Evolutionary conservation across 2,329 filamentous ascomycete genomes (phyloP).

Genomic region (Colletotrichum liriopes): DNA sequence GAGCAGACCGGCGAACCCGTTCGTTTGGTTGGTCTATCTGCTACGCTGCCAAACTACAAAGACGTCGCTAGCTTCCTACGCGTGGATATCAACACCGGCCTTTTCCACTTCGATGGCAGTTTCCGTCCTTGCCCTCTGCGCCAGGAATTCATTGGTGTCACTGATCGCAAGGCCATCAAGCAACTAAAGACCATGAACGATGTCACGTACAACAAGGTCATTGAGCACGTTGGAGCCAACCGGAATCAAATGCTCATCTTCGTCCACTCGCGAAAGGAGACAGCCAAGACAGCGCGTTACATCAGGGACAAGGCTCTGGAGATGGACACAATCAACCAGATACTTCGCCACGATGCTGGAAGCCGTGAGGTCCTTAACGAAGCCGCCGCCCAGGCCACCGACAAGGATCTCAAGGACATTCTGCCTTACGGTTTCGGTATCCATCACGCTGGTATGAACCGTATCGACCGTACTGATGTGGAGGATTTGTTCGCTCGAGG

Average conservation of each 20-base stretch:
- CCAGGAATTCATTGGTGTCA: slow-evolving; percentile 97
- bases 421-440: slow-evolving; percentile 98
- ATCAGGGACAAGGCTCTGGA: slow-evolving; percentile 98
- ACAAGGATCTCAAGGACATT: slow-evolving; percentile 92
- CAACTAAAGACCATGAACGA: slow-evolving; percentile 99
- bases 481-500: slow-evolving; percentile 95
- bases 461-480: slow-evolving; percentile 94
- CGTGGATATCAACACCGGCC: slow-evolving; percentile 85
- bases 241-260: slow-evolving; percentile 99
- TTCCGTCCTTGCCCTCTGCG: slow-evolving; percentile 94
- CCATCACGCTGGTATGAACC: slow-evolving; percentile 97
- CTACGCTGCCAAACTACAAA: slow-evolving; percentile 95
- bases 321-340: slow-evolving; percentile 95
- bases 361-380: slow-evolving; percentile 90
- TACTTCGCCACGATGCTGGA: slow-evolving; percentile 92
- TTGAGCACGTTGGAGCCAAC: slow-evolving; percentile 94
- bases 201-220: slow-evolving; percentile 96
- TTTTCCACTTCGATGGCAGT: slow-evolving; percentile 97
- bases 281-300: slow-evolving; percentile 96
- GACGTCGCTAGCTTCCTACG: slow-evolving; percentile 97
- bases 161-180: slow-evolving; percentile 98
- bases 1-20: slow-evolving; percentile 96
- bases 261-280: slow-evolving; percentile 98
- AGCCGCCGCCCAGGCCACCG: slow-evolving; percentile 85
- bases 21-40: slow-evolving; percentile 91